Conservation (phyloP, 164 flowering plant species). For the Stephania cephalantha region DNA sequence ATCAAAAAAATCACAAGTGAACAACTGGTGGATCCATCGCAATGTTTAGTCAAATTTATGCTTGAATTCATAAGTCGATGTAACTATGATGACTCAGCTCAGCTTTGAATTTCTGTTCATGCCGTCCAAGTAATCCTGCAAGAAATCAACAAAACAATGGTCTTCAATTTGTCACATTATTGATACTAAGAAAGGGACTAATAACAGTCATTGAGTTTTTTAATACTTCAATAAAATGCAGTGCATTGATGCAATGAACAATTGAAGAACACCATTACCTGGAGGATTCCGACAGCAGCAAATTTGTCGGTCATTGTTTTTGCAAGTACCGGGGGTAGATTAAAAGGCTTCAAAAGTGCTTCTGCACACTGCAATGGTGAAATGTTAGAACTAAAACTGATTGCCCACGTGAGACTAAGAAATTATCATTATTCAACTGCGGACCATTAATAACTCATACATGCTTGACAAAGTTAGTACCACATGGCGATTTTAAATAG, state of each 20-base stretch:
- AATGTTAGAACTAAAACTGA: slow-evolving; percentile 3
- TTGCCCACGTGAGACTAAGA: not conserved
- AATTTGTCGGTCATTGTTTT: slow-evolving; percentile 75
- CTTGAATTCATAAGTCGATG: not conserved
- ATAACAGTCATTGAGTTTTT: not conserved
- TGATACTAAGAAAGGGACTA: not conserved
- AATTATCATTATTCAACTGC: not conserved
- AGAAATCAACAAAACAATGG: slow-evolving; percentile 8
- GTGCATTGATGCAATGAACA: not conserved
- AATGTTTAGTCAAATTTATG: too few species aligned
- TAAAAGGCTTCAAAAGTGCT: slow-evolving; percentile 30
- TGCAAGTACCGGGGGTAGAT: slow-evolving; percentile 42
- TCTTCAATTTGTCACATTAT: not conserved
- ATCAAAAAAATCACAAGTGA: too few species aligned
- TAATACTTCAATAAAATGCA: not conserved
- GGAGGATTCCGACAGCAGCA: slow-evolving; percentile 94
- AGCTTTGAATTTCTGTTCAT: slow-evolving; percentile 26
- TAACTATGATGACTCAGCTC: not conserved
- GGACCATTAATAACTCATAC: not conserved
- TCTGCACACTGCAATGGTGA: slow-evolving; percentile 47
- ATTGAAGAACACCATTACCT: slow-evolving; percentile 36
- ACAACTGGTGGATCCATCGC: too few species aligned
- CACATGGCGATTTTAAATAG: not conserved
- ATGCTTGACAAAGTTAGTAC: not conserved
- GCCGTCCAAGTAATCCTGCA: slow-evolving; percentile 55